Conservation (phyloP, 1,284 basidiomycete species). For the Earliella scabrosa region DNA sequence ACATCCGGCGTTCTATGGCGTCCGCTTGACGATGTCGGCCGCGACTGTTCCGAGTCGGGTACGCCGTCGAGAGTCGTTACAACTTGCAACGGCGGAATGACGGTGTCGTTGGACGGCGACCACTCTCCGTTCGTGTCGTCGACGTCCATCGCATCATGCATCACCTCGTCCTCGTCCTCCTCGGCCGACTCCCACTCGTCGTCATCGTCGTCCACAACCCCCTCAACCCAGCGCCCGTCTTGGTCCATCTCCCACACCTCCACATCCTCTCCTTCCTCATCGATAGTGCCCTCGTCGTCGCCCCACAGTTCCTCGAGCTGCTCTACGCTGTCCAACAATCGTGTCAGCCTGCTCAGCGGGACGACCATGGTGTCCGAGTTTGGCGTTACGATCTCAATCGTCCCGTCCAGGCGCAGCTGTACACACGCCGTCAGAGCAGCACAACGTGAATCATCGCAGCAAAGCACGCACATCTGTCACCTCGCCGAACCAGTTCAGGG, state of each 20-base stretch:
- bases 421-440: neutral
- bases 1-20: conserved; percentile 32
- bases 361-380: conserved; percentile 52
- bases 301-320: conserved; percentile 78
- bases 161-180: conserved; percentile 25
- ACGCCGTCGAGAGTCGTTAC: conserved; percentile 16
- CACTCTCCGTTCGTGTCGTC: conserved; percentile 33
- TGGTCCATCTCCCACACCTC: conserved; percentile 61
- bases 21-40: conserved; percentile 22
- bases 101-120: conserved; percentile 31
- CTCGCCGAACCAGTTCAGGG: conserved; percentile 76
- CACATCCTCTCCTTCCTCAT: conserved; percentile 42
- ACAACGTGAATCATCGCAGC: no score
- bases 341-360: conserved; percentile 68
- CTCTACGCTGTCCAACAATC: conserved; percentile 74
- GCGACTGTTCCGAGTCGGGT: conserved; percentile 16
- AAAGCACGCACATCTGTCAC: conserved; percentile 76
- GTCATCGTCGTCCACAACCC: conserved; percentile 40
- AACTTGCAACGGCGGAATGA: conserved; percentile 22
- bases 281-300: conserved; percentile 43
- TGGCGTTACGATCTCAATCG: conserved; percentile 67
- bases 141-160: conserved; percentile 28
- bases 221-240: conserved; percentile 53
- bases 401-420: conserved; percentile 74
- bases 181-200: conserved; percentile 35